Evolutionary conservation across 2,329 filamentous ascomycete genomes (phyloP).

Genomic region (Penicillium concentricum): DNA sequence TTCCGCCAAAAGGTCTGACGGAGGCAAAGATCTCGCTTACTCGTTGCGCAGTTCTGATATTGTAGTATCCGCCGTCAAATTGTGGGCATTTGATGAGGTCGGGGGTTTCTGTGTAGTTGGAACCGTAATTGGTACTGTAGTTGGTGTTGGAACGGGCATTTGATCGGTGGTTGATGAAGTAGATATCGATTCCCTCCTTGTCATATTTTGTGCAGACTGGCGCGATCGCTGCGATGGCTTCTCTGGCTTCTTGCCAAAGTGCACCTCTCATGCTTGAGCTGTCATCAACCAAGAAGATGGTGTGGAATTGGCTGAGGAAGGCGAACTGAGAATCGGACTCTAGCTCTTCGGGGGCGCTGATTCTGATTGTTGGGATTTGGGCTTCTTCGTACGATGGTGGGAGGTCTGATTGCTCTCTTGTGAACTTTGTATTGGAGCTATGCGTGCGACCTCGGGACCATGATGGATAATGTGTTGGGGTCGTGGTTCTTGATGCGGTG

Average conservation of each 20-base stretch:
- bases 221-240: slow-evolving; percentile 70
- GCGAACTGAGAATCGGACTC: slow-evolving; percentile 53
- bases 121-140: too few species aligned
- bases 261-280: slow-evolving; percentile 78
- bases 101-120: slow-evolving; percentile 7
- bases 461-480: not conserved
- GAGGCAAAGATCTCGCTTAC: slow-evolving; percentile 70
- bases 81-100: slow-evolving; percentile 37
- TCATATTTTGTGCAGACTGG: slow-evolving; percentile 81
- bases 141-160: not conserved
- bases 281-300: slow-evolving; percentile 87
- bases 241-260: slow-evolving; percentile 73
- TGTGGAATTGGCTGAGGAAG: slow-evolving; percentile 80
- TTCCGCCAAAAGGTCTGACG: slow-evolving; percentile 64
- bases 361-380: slow-evolving; percentile 29
- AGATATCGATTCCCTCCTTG: slow-evolving; percentile 81
- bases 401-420: not conserved
- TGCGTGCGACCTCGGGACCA: not conserved
- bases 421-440: not conserved
- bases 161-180: slow-evolving; percentile 73
- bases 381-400: slow-evolving; percentile 36
- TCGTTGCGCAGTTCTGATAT: slow-evolving; percentile 57
- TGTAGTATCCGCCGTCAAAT: slow-evolving; percentile 57
- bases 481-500: not conserved
- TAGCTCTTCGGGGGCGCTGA: slow-evolving; percentile 47